These are phyloP conservation scores for Neurospora tetraspora DNA, from an alignment of 495 filamentous ascomycete genomes.

Conservation along the genomic window DNA sequence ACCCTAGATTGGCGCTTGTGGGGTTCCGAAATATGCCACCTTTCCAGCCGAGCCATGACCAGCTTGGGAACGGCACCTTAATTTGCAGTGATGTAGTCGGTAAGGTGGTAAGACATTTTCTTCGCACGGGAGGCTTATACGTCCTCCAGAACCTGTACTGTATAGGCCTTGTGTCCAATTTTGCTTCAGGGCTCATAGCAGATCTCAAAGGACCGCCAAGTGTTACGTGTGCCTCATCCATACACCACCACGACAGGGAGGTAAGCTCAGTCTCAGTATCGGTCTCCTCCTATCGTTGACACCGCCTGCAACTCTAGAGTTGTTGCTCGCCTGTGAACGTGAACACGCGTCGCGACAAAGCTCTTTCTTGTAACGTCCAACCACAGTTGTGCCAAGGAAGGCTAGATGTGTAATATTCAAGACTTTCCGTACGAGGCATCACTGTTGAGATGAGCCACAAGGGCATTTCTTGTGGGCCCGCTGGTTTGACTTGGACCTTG, in stretches of 20 bases:
- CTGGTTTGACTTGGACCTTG: neutral
- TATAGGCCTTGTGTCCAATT: neutral
- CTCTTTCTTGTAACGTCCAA: slow-evolving; percentile 20
- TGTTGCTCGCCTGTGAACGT: neutral
- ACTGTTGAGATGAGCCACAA: neutral
- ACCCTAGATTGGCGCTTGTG: too few species aligned
- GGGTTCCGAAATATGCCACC: too few species aligned
- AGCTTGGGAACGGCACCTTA: slow-evolving; percentile 8
- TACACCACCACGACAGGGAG: neutral
- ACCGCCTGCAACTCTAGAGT: neutral
- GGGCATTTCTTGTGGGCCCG: neutral
- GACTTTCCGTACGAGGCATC: neutral
- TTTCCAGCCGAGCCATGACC: slow-evolving; percentile 16
- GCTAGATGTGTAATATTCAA: slow-evolving; percentile 2
- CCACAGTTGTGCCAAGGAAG: slow-evolving; percentile 7
- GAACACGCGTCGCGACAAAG: neutral
- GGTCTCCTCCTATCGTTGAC: slow-evolving; percentile 1
- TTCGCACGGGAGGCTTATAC: slow-evolving; percentile 1
- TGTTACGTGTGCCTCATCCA: neutral
- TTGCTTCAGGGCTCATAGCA: neutral
- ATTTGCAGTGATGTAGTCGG: neutral
- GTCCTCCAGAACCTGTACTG: neutral
- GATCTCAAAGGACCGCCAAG: slow-evolving; percentile 5
- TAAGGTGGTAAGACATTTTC: neutral
- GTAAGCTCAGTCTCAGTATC: slow-evolving; percentile 9